Evolutionary conservation across 257 asterid genomes (phyloP).

Genomic region (Nicotiana sylvestris): DNA sequence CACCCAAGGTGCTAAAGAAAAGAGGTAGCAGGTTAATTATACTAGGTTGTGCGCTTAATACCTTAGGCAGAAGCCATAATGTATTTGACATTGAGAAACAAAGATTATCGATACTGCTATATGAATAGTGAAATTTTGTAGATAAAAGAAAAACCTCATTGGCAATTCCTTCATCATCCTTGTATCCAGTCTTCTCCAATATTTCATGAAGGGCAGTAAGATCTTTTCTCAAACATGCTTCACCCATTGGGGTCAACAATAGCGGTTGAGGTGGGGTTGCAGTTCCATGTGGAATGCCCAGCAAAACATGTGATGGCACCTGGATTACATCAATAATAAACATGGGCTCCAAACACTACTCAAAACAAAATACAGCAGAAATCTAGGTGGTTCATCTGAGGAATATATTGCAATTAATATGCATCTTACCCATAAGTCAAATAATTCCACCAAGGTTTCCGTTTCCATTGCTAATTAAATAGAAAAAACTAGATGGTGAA

Average conservation of each 20-base stretch:
- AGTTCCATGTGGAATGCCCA: slow-evolving; percentile 43
- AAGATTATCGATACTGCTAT: not conserved
- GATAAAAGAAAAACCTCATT: slow-evolving; percentile 49
- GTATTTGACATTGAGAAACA: not conserved
- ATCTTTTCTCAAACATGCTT: slow-evolving; percentile 85
- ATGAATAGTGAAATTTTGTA: not conserved
- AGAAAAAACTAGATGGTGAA: not conserved
- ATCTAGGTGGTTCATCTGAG: not conserved
- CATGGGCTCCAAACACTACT: not conserved
- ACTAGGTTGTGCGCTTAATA: not conserved
- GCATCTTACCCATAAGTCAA: not conserved
- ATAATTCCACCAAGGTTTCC: not conserved
- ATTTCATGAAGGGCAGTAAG: slow-evolving; percentile 85
- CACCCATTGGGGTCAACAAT: slow-evolving; percentile 49
- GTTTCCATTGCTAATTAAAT: not conserved
- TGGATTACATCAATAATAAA: slow-evolving; percentile 17
- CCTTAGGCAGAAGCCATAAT: not conserved
- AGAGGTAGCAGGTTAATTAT: not conserved
- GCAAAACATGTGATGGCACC: slow-evolving; percentile 60
- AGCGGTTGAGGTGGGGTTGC: slow-evolving; percentile 32
- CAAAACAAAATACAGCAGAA: not conserved
- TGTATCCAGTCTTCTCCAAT: slow-evolving; percentile 68
- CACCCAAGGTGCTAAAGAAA: not conserved
- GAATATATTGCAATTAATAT: not conserved
- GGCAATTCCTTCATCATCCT: slow-evolving; percentile 84